Conservation (phyloP, 495 filamentous ascomycete species). For the Podospora comata region DNA sequence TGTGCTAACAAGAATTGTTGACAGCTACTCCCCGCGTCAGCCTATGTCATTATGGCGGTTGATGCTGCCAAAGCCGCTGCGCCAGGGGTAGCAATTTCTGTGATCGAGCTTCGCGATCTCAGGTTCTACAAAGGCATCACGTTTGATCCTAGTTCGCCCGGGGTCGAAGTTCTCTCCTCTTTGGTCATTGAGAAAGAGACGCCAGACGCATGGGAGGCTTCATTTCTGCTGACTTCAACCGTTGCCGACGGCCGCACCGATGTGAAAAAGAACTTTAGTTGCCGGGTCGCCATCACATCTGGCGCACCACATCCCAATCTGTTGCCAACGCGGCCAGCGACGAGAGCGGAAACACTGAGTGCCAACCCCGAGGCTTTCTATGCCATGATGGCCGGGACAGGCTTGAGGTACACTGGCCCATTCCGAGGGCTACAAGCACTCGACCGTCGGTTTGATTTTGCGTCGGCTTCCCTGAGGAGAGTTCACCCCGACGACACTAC, state of each 20-base stretch:
- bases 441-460: constrained; percentile 46
- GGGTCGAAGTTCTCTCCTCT: constrained; percentile 47
- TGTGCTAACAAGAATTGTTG: background rate
- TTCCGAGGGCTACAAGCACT: constrained; percentile 41
- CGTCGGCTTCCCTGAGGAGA: constrained; percentile 37
- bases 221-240: constrained; percentile 38
- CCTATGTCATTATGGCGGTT: constrained; percentile 44
- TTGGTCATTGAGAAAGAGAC: constrained; percentile 23
- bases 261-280: constrained; percentile 40
- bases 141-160: constrained; percentile 45
- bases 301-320: constrained; percentile 25
- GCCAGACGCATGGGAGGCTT: constrained; percentile 32
- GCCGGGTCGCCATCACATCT: constrained; percentile 34
- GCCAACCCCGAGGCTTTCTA: constrained; percentile 43
- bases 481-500: constrained; percentile 35
- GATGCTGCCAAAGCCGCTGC: constrained; percentile 38
- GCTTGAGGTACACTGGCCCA: constrained; percentile 42
- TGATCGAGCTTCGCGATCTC: constrained; percentile 41
- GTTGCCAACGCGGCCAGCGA: constrained; percentile 26
- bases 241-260: constrained; percentile 33
- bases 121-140: constrained; percentile 48
- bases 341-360: constrained; percentile 34
- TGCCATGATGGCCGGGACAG: constrained; percentile 40
- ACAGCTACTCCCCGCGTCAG: constrained; percentile 41
- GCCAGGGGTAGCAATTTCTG: constrained; percentile 30